Conservation (phyloP, 2,329 filamentous ascomycete species). For the Colletotrichum nymphaeae region DNA sequence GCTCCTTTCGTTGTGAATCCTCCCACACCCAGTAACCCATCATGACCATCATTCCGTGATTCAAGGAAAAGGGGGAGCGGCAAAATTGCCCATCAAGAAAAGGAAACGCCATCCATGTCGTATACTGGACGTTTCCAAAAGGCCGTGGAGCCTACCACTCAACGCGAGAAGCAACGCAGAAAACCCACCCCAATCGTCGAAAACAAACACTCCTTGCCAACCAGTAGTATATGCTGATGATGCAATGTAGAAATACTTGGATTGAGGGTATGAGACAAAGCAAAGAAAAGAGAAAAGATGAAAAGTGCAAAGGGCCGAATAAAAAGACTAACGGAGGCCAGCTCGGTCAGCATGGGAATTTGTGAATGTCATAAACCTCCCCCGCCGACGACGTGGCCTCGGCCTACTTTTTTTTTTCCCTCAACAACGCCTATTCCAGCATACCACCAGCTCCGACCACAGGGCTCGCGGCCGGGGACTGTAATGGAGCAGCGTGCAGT, state of each 20-base stretch:
- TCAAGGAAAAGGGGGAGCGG: background rate
- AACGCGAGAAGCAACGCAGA: background rate
- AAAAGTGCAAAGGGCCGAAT: conserved; percentile 6
- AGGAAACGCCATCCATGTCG: conserved; percentile 7
- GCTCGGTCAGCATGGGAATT: conserved; percentile 30
- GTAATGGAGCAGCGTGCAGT: conserved; percentile 86
- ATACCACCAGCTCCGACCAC: conserved; percentile 10
- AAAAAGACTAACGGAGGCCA: conserved; percentile 31
- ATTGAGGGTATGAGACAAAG: conserved; percentile 35
- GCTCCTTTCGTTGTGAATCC: background rate
- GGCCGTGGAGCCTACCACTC: background rate
- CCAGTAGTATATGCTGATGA: conserved; percentile 27
- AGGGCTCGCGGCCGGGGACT: conserved; percentile 69
- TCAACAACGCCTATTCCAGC: conserved; percentile 1
- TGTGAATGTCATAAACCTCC: conserved; percentile 12
- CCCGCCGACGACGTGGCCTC: conserved; percentile 32
- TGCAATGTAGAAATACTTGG: conserved; percentile 35
- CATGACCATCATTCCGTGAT: background rate
- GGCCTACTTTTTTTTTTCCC: background rate
- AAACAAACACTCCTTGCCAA: conserved; percentile 20
- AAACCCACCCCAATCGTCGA: background rate
- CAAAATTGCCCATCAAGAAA: conserved; percentile 2
- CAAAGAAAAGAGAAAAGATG: conserved; percentile 11
- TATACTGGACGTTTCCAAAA: conserved; percentile 19
- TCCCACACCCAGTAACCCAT: background rate